These are phyloP conservation scores for Taiwanofungus camphoratus DNA, from an alignment of 1,284 basidiomycete genomes.

Conservation along the genomic window DNA sequence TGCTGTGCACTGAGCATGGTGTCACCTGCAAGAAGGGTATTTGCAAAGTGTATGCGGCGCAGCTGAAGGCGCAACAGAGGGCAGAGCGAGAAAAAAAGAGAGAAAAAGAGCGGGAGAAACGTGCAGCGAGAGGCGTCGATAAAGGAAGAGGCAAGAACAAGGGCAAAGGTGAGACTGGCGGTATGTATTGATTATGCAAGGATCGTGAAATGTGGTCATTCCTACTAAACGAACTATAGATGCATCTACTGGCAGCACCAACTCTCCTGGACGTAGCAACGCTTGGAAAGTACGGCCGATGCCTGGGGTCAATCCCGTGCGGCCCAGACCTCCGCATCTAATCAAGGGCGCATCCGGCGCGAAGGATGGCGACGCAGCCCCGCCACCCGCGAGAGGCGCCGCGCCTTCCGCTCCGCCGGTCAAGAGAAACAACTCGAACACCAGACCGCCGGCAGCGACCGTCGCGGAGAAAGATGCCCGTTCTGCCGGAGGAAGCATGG, in stretches of 20 bases:
- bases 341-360: background rate
- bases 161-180: background rate
- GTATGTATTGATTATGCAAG: too few species aligned
- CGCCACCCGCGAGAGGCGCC: background rate
- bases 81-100: background rate
- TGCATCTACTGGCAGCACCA: too few species aligned
- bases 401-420: too few species aligned
- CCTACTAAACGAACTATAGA: too few species aligned
- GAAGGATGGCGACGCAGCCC: background rate
- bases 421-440: too few species aligned
- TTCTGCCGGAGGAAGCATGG: too few species aligned
- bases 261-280: too few species aligned
- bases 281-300: too few species aligned
- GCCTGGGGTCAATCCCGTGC: too few species aligned
- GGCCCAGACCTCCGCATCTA: background rate
- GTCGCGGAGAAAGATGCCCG: too few species aligned
- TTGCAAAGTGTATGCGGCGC: constrained; percentile 17
- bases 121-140: background rate
- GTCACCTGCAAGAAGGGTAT: constrained; percentile 22
- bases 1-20: constrained; percentile 20
- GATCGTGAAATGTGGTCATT: too few species aligned
- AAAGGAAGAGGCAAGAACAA: background rate
- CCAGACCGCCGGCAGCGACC: too few species aligned
- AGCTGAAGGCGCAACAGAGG: constrained; percentile 12
- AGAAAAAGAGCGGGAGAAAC: background rate